These are phyloP conservation scores for Phytophthora megakarya DNA, from an alignment of 352 stramenopile species.

Conservation along the genomic window DNA sequence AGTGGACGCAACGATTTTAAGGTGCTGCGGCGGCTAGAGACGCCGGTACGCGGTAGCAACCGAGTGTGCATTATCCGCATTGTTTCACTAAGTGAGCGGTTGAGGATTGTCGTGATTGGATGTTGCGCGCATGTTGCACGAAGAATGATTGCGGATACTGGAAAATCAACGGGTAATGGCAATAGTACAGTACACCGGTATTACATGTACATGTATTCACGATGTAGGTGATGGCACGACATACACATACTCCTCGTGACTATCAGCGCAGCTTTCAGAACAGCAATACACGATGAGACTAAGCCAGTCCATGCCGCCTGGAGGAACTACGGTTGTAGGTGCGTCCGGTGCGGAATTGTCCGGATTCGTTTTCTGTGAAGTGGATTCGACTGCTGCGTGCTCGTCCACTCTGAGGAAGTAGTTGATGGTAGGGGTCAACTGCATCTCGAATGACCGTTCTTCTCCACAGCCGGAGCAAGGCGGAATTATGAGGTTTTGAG, in stretches of 20 bases:
- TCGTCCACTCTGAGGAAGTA: slow-evolving; percentile 88
- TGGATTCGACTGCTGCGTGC: slow-evolving; percentile 34
- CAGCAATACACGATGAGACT: slow-evolving; percentile 82
- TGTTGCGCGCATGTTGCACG: no score
- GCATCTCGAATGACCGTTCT: slow-evolving; percentile 79
- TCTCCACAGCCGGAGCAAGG: slow-evolving; percentile 58
- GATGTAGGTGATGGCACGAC: slow-evolving; percentile 50
- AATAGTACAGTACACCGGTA: no score
- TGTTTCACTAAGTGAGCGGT: slow-evolving; percentile 11
- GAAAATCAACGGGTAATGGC: no score
- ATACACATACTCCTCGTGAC: slow-evolving; percentile 72
- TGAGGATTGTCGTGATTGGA: slow-evolving; percentile 10
- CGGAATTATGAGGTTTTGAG: slow-evolving; percentile 54
- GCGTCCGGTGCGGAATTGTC: neutral
- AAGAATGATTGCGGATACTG: slow-evolving; percentile 8
- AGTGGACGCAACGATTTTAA: slow-evolving; percentile 16
- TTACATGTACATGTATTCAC: neutral
- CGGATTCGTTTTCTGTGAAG: slow-evolving; percentile 6
- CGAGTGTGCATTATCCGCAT: slow-evolving; percentile 24
- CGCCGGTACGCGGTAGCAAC: slow-evolving; percentile 19
- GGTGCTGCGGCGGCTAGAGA: slow-evolving; percentile 6
- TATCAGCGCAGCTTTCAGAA: slow-evolving; percentile 61
- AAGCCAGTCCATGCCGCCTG: slow-evolving; percentile 80
- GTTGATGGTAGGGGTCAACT: slow-evolving; percentile 84
- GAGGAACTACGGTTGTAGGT: slow-evolving; percentile 10